phyloP scores from a whole-genome alignment of 768 basidiomycete species.

The Lactarius deliciosus region DNA sequence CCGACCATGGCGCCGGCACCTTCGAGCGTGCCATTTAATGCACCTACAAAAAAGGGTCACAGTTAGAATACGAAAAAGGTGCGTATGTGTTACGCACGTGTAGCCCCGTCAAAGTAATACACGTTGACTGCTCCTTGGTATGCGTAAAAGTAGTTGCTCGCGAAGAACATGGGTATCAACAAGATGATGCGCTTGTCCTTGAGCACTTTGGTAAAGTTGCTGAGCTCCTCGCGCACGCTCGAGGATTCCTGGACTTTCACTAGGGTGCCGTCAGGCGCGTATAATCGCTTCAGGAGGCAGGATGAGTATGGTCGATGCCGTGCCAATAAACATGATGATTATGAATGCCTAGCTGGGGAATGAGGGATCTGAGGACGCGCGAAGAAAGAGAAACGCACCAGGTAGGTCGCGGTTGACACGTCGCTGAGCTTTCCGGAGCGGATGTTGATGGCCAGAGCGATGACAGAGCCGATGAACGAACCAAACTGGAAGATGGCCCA shows the following conservation, averaged over 20 bases:
- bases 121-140: slow-evolving; percentile 46
- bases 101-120: slow-evolving; percentile 43
- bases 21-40: slow-evolving; percentile 42
- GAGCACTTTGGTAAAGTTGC: slow-evolving; percentile 36
- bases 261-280: slow-evolving; percentile 43
- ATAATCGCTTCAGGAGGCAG: slow-evolving; percentile 40
- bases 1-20: slow-evolving; percentile 45
- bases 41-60: slow-evolving; percentile 22
- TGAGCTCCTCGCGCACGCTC: slow-evolving; percentile 35
- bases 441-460: slow-evolving; percentile 47
- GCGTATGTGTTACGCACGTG: slow-evolving; percentile 32
- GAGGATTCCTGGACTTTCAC: slow-evolving; percentile 40
- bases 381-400: slow-evolving; percentile 33
- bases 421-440: slow-evolving; percentile 35
- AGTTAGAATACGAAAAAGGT: background rate
- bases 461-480: slow-evolving; percentile 44
- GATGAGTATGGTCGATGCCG: slow-evolving; percentile 40
- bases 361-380: background rate
- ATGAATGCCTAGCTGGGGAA: slow-evolving; percentile 39
- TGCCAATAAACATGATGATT: slow-evolving; percentile 45
- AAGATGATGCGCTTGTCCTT: slow-evolving; percentile 45
- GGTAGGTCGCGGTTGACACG: slow-evolving; percentile 43
- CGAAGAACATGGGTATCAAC: slow-evolving; percentile 46
- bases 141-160: slow-evolving; percentile 48
- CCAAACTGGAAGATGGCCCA: slow-evolving; percentile 52